Base-by-base conservation (phyloP, 441 rosid species). In the Syzygium syzygioides region DNA sequence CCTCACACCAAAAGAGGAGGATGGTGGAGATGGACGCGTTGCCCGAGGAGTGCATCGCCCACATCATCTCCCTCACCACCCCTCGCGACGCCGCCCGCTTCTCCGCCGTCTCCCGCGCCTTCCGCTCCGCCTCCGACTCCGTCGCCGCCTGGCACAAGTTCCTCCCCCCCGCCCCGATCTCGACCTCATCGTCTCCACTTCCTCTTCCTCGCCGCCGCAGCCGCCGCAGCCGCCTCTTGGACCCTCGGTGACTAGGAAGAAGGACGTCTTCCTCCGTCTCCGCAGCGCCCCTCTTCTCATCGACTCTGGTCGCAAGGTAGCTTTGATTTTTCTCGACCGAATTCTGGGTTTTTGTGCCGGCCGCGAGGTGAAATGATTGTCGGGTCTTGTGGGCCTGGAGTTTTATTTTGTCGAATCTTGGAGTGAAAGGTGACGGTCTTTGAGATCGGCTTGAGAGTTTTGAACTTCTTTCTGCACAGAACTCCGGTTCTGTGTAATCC, bases 81-180 rank as follows among this genome's bases (percentile, higher is more conserved):
- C 90, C 90, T 5, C 12, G 55, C 66, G 90, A 88, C 30, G 66
- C 86, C 90, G 26, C n/a, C 55, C 87, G 87, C 18, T 66, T 4
- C 87, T 55, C 90, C 56, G 50, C 87, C 28, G 4, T 88, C 28
- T 85, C 71, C 50, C 87, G 84, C 20, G 7, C 66, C 52, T 85
- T 88, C 50, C 87, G 64, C 26, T 3, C 85, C 60, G 87, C 87
- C n/a, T 80, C 87, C 17, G 59, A 56, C 48, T 85, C 87, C 87
- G 90, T 85, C 66, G 80, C 30, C 87, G 90, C 56, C 52, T 88
- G 90, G 87, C 5, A 15, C 26, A 85, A 7, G 30, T 88, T 88
- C 85, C 87, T 88, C 54, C 90, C 41, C 90, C 90, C 41, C n/a
- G n/a, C n/a, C 37, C 84, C 11, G 90, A 88, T 7, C 37, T 66